Percentiles rank a stretch among this genome's conserved stretches.
These are phyloP conservation scores for Lepidium africanum DNA, from an alignment of 345 rosid genomes.

Conservation along the genomic window DNA sequence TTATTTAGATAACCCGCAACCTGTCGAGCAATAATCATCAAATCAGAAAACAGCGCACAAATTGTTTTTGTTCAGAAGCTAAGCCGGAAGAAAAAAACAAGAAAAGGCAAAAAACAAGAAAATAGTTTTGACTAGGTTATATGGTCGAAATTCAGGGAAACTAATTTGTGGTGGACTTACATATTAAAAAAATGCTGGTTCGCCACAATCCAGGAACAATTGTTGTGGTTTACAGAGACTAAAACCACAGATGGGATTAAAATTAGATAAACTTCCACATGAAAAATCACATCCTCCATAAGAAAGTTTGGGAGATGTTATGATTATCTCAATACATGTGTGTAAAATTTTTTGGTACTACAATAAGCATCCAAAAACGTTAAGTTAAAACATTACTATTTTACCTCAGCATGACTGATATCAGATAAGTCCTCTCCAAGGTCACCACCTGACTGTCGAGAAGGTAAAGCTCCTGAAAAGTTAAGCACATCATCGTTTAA, in stretches of 20 bases:
- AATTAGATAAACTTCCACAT: slow-evolving; percentile 6
- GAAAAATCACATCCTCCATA: neutral
- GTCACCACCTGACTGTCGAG: neutral
- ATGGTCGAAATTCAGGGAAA: slow-evolving; percentile 3
- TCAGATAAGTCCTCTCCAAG: slow-evolving; percentile 17
- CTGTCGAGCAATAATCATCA: slow-evolving; percentile 9
- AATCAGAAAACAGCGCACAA: neutral
- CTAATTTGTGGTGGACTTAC: slow-evolving; percentile 9
- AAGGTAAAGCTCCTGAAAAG: slow-evolving; percentile 6
- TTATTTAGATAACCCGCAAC: slow-evolving; percentile 14
- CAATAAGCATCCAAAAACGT: neutral
- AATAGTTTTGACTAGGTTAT: neutral
- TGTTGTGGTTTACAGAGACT: slow-evolving; percentile 19
- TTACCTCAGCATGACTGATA: slow-evolving; percentile 33
- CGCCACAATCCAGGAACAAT: slow-evolving; percentile 22
- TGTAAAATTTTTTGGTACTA: neutral
- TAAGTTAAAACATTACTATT: neutral
- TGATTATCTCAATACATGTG: neutral
- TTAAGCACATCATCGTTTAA: neutral
- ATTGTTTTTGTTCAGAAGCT: neutral
- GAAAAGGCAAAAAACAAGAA: neutral
- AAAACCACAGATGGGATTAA: slow-evolving; percentile 15
- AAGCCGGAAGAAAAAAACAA: neutral
- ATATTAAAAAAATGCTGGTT: slow-evolving; percentile 11
- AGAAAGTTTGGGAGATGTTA: neutral